phyloP scores from a whole-genome alignment of 169 alveolate species.

The Babesia ovata region DNA sequence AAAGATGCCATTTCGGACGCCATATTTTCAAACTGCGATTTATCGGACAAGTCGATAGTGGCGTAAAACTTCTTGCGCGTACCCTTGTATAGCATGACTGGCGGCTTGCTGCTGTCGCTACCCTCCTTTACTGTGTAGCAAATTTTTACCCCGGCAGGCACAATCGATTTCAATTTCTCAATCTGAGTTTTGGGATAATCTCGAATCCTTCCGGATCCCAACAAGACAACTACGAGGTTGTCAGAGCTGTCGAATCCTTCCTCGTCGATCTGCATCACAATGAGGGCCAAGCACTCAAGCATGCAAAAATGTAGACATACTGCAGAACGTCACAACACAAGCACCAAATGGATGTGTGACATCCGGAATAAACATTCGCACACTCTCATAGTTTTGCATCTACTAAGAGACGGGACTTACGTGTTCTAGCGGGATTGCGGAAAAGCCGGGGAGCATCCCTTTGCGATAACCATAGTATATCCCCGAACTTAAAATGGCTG shows the following conservation, averaged over 20 bases:
- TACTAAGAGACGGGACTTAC: background rate
- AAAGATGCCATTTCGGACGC: conserved; percentile 33
- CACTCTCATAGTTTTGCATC: too few relatives aligned
- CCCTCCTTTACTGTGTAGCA: conserved; percentile 61
- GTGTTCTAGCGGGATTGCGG: conserved; percentile 18
- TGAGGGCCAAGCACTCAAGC: background rate
- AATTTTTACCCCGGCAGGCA: conserved; percentile 43
- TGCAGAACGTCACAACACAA: background rate
- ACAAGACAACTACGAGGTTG: conserved; percentile 51
- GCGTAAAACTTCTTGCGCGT: conserved; percentile 63
- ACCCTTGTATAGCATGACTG: conserved; percentile 63
- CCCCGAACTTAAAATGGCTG: conserved; percentile 13
- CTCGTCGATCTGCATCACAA: conserved; percentile 56
- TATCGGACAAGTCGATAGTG: conserved; percentile 20
- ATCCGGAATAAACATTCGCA: too few relatives aligned
- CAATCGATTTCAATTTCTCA: conserved; percentile 30
- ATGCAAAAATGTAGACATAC: background rate
- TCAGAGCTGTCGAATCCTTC: conserved; percentile 45
- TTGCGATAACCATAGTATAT: conserved; percentile 18
- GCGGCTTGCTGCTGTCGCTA: conserved; percentile 8
- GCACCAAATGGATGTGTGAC: background rate
- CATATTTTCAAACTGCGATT: conserved; percentile 20
- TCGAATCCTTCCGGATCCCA: background rate
- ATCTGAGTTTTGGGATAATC: conserved; percentile 18
- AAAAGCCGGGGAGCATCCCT: conserved; percentile 12